Conservation (phyloP, 1,139 yeast species). For the Geotrichum histeridarum region DNA sequence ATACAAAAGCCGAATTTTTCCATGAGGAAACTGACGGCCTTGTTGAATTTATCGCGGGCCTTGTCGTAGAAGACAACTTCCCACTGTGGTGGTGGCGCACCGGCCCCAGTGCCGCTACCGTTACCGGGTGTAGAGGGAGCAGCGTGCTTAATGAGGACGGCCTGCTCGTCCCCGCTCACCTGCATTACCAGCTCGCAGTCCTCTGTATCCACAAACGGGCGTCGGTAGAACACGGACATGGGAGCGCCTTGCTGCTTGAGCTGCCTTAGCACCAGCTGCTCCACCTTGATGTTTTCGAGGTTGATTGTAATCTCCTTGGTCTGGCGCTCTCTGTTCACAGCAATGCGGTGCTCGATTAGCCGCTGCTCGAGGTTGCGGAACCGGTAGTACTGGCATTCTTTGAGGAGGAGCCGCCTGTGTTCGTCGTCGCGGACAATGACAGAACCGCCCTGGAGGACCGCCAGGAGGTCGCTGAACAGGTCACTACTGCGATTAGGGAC, state of each 20-base stretch:
- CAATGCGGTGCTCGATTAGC: constrained; percentile 49
- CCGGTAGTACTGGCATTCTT: constrained; percentile 74
- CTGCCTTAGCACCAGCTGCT: neutral
- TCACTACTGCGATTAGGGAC: constrained; percentile 51
- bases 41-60: neutral
- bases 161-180: constrained; percentile 35
- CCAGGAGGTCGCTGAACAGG: constrained; percentile 59
- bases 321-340: constrained; percentile 48
- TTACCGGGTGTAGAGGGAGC: neutral
- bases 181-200: constrained; percentile 55
- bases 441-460: constrained; percentile 52
- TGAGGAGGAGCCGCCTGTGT: constrained; percentile 53
- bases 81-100: too few relatives aligned
- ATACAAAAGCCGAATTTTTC: neutral
- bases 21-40: neutral
- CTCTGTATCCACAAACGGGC: constrained; percentile 55
- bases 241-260: neutral
- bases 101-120: constrained; percentile 2
- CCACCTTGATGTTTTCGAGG: constrained; percentile 42
- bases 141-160: neutral
- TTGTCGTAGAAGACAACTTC: constrained; percentile 8
- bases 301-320: constrained; percentile 55
- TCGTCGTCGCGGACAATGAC: constrained; percentile 46
- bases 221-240: constrained; percentile 40
- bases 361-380: constrained; percentile 71